Conservation (phyloP, 148 eudicot genomes). For the Vaccinium corymbosum region DNA sequence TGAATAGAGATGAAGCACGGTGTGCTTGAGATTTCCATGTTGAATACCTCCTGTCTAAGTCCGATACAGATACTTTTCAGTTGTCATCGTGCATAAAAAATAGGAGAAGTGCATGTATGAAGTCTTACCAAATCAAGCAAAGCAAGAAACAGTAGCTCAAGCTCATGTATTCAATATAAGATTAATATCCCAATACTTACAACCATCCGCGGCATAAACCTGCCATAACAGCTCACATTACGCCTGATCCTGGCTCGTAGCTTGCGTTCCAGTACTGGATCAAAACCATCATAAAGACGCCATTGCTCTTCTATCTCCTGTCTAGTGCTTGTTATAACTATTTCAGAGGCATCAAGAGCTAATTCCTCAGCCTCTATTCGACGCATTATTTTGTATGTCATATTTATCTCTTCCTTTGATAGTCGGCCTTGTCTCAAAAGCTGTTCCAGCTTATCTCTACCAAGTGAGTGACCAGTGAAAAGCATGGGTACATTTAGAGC, state of each 20-base stretch:
- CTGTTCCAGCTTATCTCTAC: slow-evolving; percentile 65
- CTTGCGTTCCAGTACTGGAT: slow-evolving; percentile 69
- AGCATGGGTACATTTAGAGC: slow-evolving; percentile 69
- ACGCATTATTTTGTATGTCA: slow-evolving; percentile 57
- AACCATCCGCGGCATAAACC: slow-evolving; percentile 91
- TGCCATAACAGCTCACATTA: slow-evolving; percentile 84
- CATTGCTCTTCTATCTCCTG: slow-evolving; percentile 76
- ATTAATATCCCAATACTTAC: slow-evolving; percentile 45
- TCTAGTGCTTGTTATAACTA: slow-evolving; percentile 68
- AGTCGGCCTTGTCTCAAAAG: slow-evolving; percentile 64
- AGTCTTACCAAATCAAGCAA: slow-evolving; percentile 1
- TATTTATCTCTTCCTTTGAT: slow-evolving; percentile 59
- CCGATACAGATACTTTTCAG: not conserved
- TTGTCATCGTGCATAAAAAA: not conserved
- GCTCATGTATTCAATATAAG: not conserved
- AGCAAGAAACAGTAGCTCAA: not conserved
- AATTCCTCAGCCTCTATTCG: slow-evolving; percentile 74
- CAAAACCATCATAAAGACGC: slow-evolving; percentile 79
- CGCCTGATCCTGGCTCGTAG: slow-evolving; percentile 85
- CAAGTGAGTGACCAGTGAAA: slow-evolving; percentile 75
- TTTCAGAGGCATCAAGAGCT: slow-evolving; percentile 66
- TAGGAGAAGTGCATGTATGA: not conserved
- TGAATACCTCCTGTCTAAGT: not conserved
- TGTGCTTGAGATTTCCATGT: not conserved
- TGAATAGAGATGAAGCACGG: not conserved